These are phyloP conservation scores for Phytopythium helicoides DNA, from an alignment of 352 stramenopile species.

Conservation along the genomic window DNA sequence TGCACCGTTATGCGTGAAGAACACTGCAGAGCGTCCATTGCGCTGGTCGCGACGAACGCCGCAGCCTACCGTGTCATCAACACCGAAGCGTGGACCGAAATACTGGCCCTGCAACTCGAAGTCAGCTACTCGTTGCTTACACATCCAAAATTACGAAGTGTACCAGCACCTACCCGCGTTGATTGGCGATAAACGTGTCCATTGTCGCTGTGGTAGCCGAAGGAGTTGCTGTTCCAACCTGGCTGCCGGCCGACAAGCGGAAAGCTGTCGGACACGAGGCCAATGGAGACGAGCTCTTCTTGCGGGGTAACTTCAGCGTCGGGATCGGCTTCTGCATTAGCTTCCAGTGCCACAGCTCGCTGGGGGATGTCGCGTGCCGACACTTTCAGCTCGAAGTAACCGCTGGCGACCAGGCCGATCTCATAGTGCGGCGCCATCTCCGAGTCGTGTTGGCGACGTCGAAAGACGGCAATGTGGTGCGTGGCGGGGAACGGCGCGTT, in stretches of 20 bases:
- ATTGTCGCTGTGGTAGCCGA: slow-evolving; percentile 82
- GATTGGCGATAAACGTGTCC: slow-evolving; percentile 61
- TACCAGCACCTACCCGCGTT: slow-evolving; percentile 27
- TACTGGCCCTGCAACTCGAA: slow-evolving; percentile 32
- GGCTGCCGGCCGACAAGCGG: slow-evolving; percentile 58
- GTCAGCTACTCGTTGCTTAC: neutral
- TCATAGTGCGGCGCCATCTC: slow-evolving; percentile 24
- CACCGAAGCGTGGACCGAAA: slow-evolving; percentile 61
- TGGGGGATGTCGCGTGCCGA: slow-evolving; percentile 10
- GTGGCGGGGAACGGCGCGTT: slow-evolving; percentile 66
- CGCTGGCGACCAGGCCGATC: slow-evolving; percentile 51
- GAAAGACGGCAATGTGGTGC: slow-evolving; percentile 56
- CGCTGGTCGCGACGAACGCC: slow-evolving; percentile 47
- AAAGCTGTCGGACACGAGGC: slow-evolving; percentile 48
- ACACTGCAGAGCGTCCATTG: slow-evolving; percentile 40
- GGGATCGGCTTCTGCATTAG: neutral
- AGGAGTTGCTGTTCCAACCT: slow-evolving; percentile 65
- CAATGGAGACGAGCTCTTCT: slow-evolving; percentile 52
- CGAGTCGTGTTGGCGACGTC: slow-evolving; percentile 10
- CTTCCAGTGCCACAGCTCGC: neutral
- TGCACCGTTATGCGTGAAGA: slow-evolving; percentile 70
- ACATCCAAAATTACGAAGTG: neutral
- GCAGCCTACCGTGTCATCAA: slow-evolving; percentile 72
- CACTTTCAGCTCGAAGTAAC: slow-evolving; percentile 84
- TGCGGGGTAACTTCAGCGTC: slow-evolving; percentile 6